Conservation (phyloP, 768 basidiomycete genomes). For the Leucocoprinus sp. region DNA sequence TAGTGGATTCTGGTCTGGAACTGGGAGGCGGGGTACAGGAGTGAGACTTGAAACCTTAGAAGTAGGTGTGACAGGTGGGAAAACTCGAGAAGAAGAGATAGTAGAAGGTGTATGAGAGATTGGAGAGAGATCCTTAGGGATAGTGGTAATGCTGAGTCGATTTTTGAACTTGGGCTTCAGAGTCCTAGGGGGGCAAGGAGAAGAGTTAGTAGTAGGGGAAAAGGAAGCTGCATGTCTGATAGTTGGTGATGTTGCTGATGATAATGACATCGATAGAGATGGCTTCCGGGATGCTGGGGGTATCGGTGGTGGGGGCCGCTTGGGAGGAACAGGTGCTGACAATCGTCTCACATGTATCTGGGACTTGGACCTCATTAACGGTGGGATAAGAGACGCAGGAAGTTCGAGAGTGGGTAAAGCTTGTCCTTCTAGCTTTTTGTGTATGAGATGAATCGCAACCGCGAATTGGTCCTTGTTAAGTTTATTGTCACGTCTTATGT, state of each 20-base stretch:
- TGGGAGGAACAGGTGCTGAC: constrained; percentile 10
- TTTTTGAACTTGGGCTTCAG: background rate
- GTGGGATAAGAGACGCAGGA: constrained; percentile 25
- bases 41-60: background rate
- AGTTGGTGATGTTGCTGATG: background rate
- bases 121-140: background rate
- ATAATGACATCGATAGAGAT: background rate
- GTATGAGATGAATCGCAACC: constrained; percentile 28
- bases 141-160: constrained; percentile 5
- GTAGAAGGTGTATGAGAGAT: background rate
- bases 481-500: constrained; percentile 25
- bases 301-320: constrained; percentile 12
- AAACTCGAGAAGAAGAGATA: background rate
- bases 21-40: background rate
- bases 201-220: constrained; percentile 1
- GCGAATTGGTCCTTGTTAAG: constrained; percentile 31
- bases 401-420: constrained; percentile 23
- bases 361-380: constrained; percentile 18
- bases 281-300: constrained; percentile 2
- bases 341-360: constrained; percentile 10
- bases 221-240: constrained; percentile 2
- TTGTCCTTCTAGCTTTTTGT: constrained; percentile 23
- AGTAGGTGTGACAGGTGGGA: background rate
- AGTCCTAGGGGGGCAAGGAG: background rate
- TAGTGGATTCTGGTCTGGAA: background rate